These are phyloP conservation scores for Euphorbia lathyris DNA, from an alignment of 345 rosid genomes.

Conservation along the genomic window DNA sequence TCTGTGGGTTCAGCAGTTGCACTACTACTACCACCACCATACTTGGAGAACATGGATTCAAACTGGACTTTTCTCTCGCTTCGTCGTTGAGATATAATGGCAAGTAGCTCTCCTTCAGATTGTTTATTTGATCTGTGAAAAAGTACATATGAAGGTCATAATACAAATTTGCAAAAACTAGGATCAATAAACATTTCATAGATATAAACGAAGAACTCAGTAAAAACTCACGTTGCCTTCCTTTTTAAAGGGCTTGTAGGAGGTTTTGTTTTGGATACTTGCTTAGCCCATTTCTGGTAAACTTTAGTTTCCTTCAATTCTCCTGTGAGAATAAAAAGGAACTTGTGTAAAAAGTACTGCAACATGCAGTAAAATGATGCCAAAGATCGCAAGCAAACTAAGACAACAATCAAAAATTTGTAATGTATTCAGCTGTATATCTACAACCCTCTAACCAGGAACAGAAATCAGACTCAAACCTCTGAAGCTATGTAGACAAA, in stretches of 20 bases:
- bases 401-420: not conserved
- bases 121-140: slow-evolving; percentile 43
- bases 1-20: slow-evolving; percentile 64
- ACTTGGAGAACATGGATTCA: slow-evolving; percentile 84
- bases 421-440: not conserved
- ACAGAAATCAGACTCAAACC: not conserved
- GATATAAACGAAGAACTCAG: not conserved
- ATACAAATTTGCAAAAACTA: not conserved
- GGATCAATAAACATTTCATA: not conserved
- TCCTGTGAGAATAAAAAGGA: slow-evolving; percentile 38
- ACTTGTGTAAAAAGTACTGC: not conserved
- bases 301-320: slow-evolving; percentile 67
- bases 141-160: not conserved
- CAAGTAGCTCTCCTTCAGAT: slow-evolving; percentile 53
- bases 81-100: slow-evolving; percentile 60
- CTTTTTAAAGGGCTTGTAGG: slow-evolving; percentile 57
- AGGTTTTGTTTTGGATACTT: slow-evolving; percentile 59
- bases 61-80: slow-evolving; percentile 61
- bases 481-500: not conserved
- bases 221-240: slow-evolving; percentile 54
- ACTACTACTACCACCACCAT: slow-evolving; percentile 43
- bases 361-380: not conserved
- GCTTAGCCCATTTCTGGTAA: slow-evolving; percentile 76
- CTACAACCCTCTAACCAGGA: not conserved
- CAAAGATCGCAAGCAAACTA: not conserved